Evolutionary conservation across 148 eudicot species (phyloP).

Genomic region (Pouteria glomerata): DNA sequence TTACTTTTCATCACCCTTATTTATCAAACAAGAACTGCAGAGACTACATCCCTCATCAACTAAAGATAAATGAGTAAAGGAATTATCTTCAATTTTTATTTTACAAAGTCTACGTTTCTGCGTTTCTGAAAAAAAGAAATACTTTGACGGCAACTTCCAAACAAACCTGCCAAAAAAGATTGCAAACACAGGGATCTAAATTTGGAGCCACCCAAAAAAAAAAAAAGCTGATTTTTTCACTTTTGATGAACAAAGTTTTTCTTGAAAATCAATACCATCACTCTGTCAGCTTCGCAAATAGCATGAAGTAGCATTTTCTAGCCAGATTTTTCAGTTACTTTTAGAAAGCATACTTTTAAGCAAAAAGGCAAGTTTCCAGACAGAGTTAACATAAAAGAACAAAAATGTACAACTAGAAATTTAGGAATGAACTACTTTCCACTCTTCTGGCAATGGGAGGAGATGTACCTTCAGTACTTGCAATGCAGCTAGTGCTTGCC

Average conservation of each 20-base stretch:
- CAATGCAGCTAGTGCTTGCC: slow-evolving; percentile 83
- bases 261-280: too few relatives aligned
- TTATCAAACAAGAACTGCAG: background rate
- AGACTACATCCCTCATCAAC: background rate
- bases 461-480: slow-evolving; percentile 82
- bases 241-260: too few relatives aligned
- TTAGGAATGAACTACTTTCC: background rate
- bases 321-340: too few relatives aligned
- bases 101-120: background rate
- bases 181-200: too few relatives aligned
- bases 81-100: background rate
- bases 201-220: too few relatives aligned
- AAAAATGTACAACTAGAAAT: background rate
- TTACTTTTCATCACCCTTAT: background rate
- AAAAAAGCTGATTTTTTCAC: too few relatives aligned
- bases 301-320: too few relatives aligned
- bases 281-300: too few relatives aligned
- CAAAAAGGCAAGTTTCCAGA: too few relatives aligned
- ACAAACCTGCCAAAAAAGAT: background rate
- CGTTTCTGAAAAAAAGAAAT: background rate
- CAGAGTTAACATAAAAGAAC: background rate
- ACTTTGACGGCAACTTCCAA: background rate
- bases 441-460: background rate
- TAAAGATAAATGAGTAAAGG: background rate
- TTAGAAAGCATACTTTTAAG: too few relatives aligned